Conservation (phyloP, 768 basidiomycete species). For the Rubroboletus pulcherrimus region DNA sequence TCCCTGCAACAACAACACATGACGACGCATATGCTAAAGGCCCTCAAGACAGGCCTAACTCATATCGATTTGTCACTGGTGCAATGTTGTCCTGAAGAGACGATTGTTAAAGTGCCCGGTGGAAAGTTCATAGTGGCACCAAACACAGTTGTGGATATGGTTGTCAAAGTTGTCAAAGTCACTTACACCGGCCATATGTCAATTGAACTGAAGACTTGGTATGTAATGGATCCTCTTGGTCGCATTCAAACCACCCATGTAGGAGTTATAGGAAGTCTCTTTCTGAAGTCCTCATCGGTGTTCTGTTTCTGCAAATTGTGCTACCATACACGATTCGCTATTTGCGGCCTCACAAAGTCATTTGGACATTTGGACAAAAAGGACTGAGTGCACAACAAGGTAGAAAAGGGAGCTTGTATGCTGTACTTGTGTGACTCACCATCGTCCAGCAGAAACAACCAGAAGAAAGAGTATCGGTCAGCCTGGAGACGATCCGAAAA, state of each 20-base stretch:
- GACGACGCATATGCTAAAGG: slow-evolving; percentile 75
- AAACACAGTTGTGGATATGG: slow-evolving; percentile 64
- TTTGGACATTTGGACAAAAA: too few relatives aligned
- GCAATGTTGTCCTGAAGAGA: slow-evolving; percentile 24
- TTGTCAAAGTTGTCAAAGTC: slow-evolving; percentile 47
- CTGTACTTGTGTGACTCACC: slow-evolving; percentile 7
- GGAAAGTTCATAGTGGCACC: slow-evolving; percentile 50
- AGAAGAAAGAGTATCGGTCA: slow-evolving; percentile 90
- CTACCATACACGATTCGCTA: too few relatives aligned
- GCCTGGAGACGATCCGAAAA: slow-evolving; percentile 88
- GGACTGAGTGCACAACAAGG: slow-evolving; percentile 63
- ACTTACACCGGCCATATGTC: slow-evolving; percentile 67
- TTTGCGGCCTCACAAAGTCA: too few relatives aligned
- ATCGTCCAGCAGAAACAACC: slow-evolving; percentile 85
- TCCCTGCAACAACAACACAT: slow-evolving; percentile 76
- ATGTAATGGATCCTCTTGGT: too few relatives aligned
- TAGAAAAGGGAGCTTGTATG: slow-evolving; percentile 21
- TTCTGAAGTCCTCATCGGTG: too few relatives aligned
- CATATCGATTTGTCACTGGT: slow-evolving; percentile 54
- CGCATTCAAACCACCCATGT: too few relatives aligned
- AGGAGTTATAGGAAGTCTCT: too few relatives aligned
- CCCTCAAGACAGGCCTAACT: slow-evolving; percentile 65
- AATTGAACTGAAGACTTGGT: too few relatives aligned
- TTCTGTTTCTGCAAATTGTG: too few relatives aligned
- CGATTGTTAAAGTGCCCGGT: slow-evolving; percentile 13